These are phyloP conservation scores for Punica granatum DNA, from an alignment of 345 rosid species.

Conservation along the genomic window DNA sequence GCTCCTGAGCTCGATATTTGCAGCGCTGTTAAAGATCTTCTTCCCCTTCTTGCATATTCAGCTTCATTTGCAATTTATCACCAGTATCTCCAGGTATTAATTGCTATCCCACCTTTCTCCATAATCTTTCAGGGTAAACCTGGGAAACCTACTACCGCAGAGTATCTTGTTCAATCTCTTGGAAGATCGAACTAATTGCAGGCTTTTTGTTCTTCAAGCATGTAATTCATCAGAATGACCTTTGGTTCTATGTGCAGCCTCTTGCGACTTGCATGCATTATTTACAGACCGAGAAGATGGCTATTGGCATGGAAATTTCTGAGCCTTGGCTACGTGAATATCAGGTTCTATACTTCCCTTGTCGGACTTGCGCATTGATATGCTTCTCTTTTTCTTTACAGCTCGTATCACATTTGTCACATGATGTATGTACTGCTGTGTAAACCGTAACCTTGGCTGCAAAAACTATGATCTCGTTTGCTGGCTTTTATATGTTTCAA, in stretches of 20 bases:
- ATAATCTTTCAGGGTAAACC: not conserved
- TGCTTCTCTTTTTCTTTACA: not conserved
- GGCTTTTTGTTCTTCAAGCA: not conserved
- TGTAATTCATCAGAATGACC: not conserved
- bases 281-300: slow-evolving; percentile 72
- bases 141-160: no score
- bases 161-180: no score
- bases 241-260: slow-evolving; percentile 37
- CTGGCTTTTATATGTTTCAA: no score
- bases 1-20: slow-evolving; percentile 84
- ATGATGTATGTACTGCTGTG: no score
- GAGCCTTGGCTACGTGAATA: slow-evolving; percentile 97
- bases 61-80: slow-evolving; percentile 92
- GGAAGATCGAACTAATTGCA: no score
- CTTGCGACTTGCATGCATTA: slow-evolving; percentile 86
- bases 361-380: not conserved
- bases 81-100: slow-evolving; percentile 75
- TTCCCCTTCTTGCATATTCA: slow-evolving; percentile 72
- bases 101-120: not conserved
- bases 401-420: not conserved
- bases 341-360: slow-evolving; percentile 39
- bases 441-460: no score
- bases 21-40: slow-evolving; percentile 51
- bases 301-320: slow-evolving; percentile 73
- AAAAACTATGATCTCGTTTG: no score